Conservation (phyloP, 441 rosid species). For the Populus hybrid region DNA sequence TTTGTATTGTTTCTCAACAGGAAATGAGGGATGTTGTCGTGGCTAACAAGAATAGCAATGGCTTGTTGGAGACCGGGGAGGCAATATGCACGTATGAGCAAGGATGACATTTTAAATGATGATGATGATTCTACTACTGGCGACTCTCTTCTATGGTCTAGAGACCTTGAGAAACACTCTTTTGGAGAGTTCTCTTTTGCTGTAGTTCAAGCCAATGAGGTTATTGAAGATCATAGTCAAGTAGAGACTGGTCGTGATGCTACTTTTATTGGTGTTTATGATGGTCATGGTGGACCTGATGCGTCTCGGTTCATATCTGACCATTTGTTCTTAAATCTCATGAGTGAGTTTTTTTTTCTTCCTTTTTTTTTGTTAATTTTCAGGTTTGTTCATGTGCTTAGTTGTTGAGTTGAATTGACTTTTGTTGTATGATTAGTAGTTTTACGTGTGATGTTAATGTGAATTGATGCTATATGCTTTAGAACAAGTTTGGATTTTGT, state of each 20-base stretch:
- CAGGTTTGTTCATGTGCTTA: not conserved
- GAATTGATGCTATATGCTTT: not conserved
- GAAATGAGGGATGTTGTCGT: slow-evolving; percentile 93
- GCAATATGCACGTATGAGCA: slow-evolving; percentile 70
- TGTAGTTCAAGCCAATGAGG: slow-evolving; percentile 79
- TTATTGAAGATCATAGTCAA: slow-evolving; percentile 82
- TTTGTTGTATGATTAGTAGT: not conserved
- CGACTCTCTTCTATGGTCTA: slow-evolving; percentile 67
- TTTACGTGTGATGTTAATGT: not conserved
- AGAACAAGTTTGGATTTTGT: not conserved
- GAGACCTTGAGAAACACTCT: slow-evolving; percentile 70
- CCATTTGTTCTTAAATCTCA: slow-evolving; percentile 70
- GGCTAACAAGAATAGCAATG: slow-evolving; percentile 58
- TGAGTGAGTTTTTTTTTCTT: slow-evolving; percentile 40
- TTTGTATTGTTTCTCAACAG: slow-evolving; percentile 15
- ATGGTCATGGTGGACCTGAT: slow-evolving; percentile 97
- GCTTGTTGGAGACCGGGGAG: slow-evolving; percentile 76
- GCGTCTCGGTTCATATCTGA: slow-evolving; percentile 75
- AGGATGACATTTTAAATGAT: slow-evolving; percentile 38
- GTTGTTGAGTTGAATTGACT: not conserved
- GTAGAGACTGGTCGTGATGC: slow-evolving; percentile 68
- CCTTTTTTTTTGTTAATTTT: not conserved
- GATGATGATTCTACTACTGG: slow-evolving; percentile 30
- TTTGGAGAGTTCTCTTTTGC: slow-evolving; percentile 82
- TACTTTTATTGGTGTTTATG: slow-evolving; percentile 85